phyloP scores from a whole-genome alignment of 768 basidiomycete genomes.

The Termitomyces eurrhizus region DNA sequence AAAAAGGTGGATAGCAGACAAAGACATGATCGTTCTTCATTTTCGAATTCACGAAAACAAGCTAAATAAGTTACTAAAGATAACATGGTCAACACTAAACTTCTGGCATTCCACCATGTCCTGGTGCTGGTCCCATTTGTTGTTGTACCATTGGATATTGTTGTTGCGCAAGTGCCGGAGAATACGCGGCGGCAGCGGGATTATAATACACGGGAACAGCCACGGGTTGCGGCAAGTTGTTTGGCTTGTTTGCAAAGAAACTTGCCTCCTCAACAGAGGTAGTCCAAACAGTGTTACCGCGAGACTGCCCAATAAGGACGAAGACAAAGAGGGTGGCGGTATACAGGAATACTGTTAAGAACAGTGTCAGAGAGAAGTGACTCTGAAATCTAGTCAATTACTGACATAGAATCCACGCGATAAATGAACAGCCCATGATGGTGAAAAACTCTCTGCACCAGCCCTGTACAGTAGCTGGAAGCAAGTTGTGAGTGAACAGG shows the following conservation, averaged over 20 bases:
- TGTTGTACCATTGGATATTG: conserved; percentile 1
- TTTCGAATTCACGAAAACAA: neutral
- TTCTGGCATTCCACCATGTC: neutral
- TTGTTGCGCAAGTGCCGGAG: neutral
- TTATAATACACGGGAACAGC: neutral
- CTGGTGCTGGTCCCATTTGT: neutral
- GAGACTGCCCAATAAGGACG: conserved; percentile 8
- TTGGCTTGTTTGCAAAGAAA: conserved; percentile 3
- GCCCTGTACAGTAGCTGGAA: neutral
- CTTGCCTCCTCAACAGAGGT: conserved; percentile 6
- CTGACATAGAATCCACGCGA: conserved; percentile 14
- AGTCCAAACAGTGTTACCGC: conserved; percentile 13
- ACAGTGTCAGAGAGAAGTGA: neutral
- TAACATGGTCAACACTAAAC: neutral
- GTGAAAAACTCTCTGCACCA: conserved; percentile 13
- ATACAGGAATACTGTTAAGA: conserved; percentile 12
- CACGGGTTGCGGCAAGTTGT: neutral
- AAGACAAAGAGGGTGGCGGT: conserved; percentile 11
- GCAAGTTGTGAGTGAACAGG: neutral
- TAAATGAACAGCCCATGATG: conserved; percentile 15
- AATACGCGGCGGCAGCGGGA: neutral
- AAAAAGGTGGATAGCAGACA: neutral
- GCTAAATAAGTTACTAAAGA: neutral
- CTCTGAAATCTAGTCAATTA: neutral
- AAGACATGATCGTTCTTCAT: neutral